Evolutionary conservation across 768 basidiomycete genomes (phyloP).

Genomic region (Dioszegia crocea): DNA sequence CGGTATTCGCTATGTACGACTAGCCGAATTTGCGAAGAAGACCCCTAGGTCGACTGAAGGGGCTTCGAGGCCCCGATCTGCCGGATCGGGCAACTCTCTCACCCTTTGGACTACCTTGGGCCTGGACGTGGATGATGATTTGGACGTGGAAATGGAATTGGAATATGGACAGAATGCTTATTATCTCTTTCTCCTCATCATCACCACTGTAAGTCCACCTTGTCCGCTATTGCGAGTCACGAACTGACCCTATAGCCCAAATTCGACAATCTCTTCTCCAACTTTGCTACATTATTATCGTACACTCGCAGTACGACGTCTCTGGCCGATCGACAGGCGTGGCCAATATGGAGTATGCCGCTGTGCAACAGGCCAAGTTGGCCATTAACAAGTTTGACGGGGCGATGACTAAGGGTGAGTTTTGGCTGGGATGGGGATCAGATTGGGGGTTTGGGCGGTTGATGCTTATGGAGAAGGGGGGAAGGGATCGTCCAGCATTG

Average conservation of each 20-base stretch:
- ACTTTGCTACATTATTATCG: conserved; percentile 27
- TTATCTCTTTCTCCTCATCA: neutral
- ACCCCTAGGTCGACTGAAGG: too few species aligned
- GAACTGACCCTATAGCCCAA: neutral
- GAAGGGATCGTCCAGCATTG: too few species aligned
- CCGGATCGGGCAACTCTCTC: too few species aligned
- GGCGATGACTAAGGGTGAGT: conserved; percentile 79
- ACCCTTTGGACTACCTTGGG: too few species aligned
- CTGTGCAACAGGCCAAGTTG: conserved; percentile 67
- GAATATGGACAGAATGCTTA: conserved; percentile 12
- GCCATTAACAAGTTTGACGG: conserved; percentile 83
- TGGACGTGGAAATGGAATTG: too few species aligned
- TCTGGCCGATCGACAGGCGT: conserved; percentile 86
- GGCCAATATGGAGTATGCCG: conserved; percentile 76
- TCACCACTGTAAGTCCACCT: neutral
- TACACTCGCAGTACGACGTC: conserved; percentile 75
- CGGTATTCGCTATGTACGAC: too few species aligned
- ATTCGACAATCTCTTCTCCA: neutral
- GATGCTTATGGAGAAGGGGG: too few species aligned
- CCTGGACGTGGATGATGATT: too few species aligned
- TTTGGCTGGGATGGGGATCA: too few species aligned
- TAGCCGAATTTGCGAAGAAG: too few species aligned
- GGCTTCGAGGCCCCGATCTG: too few species aligned
- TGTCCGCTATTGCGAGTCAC: neutral
- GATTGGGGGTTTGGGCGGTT: too few species aligned